A percentile compares a stretch with the other conserved stretches of the same genome.
phyloP scores from a whole-genome alignment of 148 eudicot genomes.

The Nyssa sinensis region DNA sequence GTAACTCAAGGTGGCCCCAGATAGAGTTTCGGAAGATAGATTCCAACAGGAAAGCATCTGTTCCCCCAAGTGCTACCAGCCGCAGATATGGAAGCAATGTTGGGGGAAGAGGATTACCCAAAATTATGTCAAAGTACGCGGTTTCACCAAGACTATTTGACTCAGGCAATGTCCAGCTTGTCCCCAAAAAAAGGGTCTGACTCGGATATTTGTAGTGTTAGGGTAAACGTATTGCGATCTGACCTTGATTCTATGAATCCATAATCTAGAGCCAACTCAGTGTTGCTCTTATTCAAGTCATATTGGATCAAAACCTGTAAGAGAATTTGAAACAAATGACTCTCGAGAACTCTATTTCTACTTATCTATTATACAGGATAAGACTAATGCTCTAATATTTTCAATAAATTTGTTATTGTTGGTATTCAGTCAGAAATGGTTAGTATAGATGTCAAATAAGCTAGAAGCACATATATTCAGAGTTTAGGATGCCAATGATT shows the following conservation, averaged over 20 bases:
- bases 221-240: slow-evolving; percentile 68
- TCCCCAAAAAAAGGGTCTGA: slow-evolving; percentile 79
- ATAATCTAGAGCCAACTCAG: slow-evolving; percentile 89
- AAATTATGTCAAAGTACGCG: slow-evolving; percentile 78
- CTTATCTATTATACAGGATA: too few species aligned
- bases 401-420: not conserved
- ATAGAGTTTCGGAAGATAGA: slow-evolving; percentile 70
- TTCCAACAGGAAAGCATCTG: slow-evolving; percentile 85
- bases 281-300: slow-evolving; percentile 81
- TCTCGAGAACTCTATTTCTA: too few species aligned
- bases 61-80: slow-evolving; percentile 77
- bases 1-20: slow-evolving; percentile 80
- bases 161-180: slow-evolving; percentile 94
- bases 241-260: slow-evolving; percentile 76
- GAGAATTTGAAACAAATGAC: not conserved
- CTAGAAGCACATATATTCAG: not conserved
- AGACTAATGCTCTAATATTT: not conserved
- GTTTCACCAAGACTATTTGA: slow-evolving; percentile 65
- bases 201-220: slow-evolving; percentile 79
- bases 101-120: slow-evolving; percentile 68
- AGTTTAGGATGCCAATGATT: not conserved
- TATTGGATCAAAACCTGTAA: slow-evolving; percentile 83
- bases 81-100: slow-evolving; percentile 78
- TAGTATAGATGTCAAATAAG: not conserved
- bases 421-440: not conserved